Percentiles rank a stretch among this genome's conserved stretches.
Conservation (phyloP, 2,329 filamentous ascomycete genomes). For the Xylaria sp. region DNA sequence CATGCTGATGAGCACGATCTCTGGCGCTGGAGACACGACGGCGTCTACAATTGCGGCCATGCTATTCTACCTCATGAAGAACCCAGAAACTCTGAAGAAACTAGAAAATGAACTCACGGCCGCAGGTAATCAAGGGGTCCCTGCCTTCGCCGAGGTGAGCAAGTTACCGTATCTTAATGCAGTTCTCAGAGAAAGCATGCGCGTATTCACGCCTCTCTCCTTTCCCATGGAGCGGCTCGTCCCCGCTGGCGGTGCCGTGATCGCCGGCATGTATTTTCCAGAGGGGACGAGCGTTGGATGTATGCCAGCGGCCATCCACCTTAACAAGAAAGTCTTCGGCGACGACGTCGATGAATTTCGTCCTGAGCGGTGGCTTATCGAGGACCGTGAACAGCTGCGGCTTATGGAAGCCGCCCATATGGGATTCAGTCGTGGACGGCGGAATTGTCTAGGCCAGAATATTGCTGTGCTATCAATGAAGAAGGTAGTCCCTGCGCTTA, state of each 20-base stretch:
- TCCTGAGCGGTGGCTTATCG: slow-evolving; percentile 44
- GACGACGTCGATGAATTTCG: slow-evolving; percentile 39
- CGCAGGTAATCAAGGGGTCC: slow-evolving; percentile 37
- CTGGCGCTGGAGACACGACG: slow-evolving; percentile 44
- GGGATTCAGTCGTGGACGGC: slow-evolving; percentile 44
- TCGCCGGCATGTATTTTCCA: slow-evolving; percentile 43
- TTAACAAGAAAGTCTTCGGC: slow-evolving; percentile 36
- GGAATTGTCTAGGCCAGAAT: slow-evolving; percentile 41
- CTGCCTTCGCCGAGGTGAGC: slow-evolving; percentile 36
- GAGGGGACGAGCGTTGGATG: slow-evolving; percentile 43
- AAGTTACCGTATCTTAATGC: slow-evolving; percentile 44
- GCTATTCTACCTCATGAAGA: slow-evolving; percentile 52
- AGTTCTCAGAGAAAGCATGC: slow-evolving; percentile 42
- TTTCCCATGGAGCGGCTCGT: slow-evolving; percentile 42
- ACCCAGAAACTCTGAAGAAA: slow-evolving; percentile 62
- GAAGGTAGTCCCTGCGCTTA: slow-evolving; percentile 41
- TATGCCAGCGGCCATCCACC: slow-evolving; percentile 38
- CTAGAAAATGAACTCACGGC: slow-evolving; percentile 38
- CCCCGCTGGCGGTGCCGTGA: slow-evolving; percentile 40
- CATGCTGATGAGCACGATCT: slow-evolving; percentile 45
- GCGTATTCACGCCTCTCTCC: slow-evolving; percentile 33
- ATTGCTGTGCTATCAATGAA: slow-evolving; percentile 45
- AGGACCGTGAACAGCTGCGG: slow-evolving; percentile 39
- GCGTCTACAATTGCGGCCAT: slow-evolving; percentile 36
- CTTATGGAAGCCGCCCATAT: slow-evolving; percentile 44